A percentile compares a stretch with the other conserved stretches of the same genome.
These are phyloP conservation scores for Monosporascus sp. DNA, from an alignment of 2,329 filamentous ascomycete genomes.

Conservation along the genomic window DNA sequence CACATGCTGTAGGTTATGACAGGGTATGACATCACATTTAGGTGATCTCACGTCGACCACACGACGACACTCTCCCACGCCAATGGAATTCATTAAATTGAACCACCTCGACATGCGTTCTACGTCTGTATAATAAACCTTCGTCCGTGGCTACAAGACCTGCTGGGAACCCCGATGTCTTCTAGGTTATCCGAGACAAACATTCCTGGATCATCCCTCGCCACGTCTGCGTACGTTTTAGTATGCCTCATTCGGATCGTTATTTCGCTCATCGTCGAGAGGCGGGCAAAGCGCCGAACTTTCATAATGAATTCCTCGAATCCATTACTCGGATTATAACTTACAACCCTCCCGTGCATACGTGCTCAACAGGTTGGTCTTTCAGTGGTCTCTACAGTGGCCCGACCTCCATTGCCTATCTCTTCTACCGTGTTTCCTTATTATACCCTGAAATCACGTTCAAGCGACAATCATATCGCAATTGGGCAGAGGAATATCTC, in stretches of 20 bases:
- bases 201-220: too few species aligned
- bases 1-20: too few species aligned
- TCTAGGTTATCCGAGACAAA: too few species aligned
- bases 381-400: conserved; percentile 47
- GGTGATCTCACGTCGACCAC: too few species aligned
- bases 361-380: conserved; percentile 22
- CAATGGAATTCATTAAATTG: too few species aligned
- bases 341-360: conserved; percentile 18
- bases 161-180: too few species aligned
- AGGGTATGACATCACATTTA: too few species aligned
- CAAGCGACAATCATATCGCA: conserved; percentile 32
- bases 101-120: too few species aligned
- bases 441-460: conserved; percentile 39
- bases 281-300: not conserved
- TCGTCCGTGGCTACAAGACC: too few species aligned
- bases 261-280: not conserved
- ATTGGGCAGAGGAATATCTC: conserved; percentile 46
- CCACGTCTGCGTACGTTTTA: too few species aligned
- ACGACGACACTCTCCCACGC: too few species aligned
- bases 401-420: conserved; percentile 50
- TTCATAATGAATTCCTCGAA: conserved; percentile 14
- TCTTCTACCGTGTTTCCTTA: conserved; percentile 45
- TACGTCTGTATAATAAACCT: too few species aligned
- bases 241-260: not conserved
- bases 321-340: conserved; percentile 18